Evolutionary conservation across 2,329 filamentous ascomycete genomes (phyloP), one percentile per base, ranked within the genome.

Genomic region (Neoarthrinium moseri): DNA sequence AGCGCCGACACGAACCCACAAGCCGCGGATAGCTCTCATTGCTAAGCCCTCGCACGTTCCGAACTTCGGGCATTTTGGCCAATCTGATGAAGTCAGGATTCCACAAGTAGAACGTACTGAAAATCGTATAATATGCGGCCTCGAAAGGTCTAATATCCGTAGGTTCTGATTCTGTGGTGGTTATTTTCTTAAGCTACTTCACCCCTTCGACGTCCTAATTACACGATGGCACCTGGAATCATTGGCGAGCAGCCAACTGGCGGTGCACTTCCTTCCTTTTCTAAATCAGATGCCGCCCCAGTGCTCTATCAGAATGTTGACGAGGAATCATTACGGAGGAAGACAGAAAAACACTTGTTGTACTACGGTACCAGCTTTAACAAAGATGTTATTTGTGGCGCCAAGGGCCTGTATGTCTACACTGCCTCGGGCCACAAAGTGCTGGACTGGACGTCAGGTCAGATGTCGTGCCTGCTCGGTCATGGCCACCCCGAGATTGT

Each of bases 401-500:
- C 71, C 10, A 56, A 66, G 22, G 74, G 75, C 0, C 62, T 71
- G 1, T 66, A 66, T 44, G 63, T 81, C 38, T 76, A 75, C 56
- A 73, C 71, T 13, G 63, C 69, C 1, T 60, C 63, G 7, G 67
- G 69, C 6, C 67, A 69, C 39, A 65, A 67, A 39, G 72, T 83
- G 44, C 69, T 83, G 1, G 78, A 83, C 60, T 81, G 73, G 63
- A 83, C 78, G 1, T 82, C 78, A 0, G 78, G 79, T 12, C 80
- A 84, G 50, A 83, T 83, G 77, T 75, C 71, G 6, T 82, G 73
- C 26, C 66, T 84, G 0, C 63, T 84, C 1, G 80, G 79, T 6
- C 80, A 84, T 54, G 72, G 72, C 1, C 73, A 83, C 52, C 74
- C 77, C 0, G 78, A 84, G 49, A 75, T 84, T 41, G 77, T 82